A percentile compares a stretch with the other conserved stretches of the same genome.
These are phyloP conservation scores for Acacia pycnantha DNA, from an alignment of 331 rosid genomes.

Conservation along the genomic window DNA sequence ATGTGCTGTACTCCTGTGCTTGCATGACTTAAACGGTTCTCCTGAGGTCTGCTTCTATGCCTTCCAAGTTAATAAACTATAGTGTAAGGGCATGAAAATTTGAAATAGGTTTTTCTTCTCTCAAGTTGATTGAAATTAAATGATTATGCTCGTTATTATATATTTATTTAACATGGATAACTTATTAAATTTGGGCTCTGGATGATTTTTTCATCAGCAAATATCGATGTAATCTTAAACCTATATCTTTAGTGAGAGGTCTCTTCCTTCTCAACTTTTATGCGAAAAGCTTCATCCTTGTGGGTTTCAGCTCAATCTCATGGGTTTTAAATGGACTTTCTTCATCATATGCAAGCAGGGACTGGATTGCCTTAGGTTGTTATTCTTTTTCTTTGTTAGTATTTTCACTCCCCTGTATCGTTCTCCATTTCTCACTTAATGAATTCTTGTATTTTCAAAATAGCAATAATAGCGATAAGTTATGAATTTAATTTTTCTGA, in stretches of 20 bases:
- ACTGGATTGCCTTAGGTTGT: background rate
- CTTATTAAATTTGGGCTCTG: background rate
- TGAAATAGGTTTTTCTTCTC: background rate
- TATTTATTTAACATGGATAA: background rate
- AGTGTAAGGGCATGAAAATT: background rate
- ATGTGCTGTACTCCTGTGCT: background rate
- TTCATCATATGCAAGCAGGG: background rate
- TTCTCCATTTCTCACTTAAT: background rate
- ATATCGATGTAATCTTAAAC: background rate
- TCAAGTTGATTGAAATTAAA: background rate
- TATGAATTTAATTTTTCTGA: background rate
- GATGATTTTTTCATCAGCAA: background rate
- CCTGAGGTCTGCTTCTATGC: background rate
- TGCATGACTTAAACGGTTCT: background rate
- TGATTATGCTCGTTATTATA: background rate
- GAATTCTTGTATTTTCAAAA: background rate
- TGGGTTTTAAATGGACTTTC: background rate
- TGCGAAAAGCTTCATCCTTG: background rate
- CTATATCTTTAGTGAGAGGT: background rate
- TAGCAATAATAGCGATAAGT: background rate
- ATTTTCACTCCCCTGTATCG: background rate
- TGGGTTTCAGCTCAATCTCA: background rate
- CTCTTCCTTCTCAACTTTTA: background rate
- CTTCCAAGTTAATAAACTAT: background rate
- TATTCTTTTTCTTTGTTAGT: background rate